Percentiles rank a stretch among this genome's conserved stretches.
Conservation (phyloP, 1,284 basidiomycete species). For the Pholiota adiposa region DNA sequence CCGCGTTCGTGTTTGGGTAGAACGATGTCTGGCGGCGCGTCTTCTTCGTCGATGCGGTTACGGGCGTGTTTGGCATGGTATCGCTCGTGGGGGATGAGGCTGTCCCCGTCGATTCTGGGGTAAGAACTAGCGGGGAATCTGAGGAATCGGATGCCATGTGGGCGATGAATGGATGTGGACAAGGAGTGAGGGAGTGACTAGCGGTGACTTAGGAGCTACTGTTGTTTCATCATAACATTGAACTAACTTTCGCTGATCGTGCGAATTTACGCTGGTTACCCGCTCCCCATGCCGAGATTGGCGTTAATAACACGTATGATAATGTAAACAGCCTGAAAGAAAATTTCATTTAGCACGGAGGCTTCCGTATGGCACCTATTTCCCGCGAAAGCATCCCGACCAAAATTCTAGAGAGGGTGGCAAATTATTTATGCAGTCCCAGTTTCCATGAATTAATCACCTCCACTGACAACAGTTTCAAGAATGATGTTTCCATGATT, state of each 20-base stretch:
- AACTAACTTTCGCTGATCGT: neutral
- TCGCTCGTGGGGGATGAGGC: neutral
- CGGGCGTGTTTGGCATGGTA: neutral
- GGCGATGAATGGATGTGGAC: neutral
- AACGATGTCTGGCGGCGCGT: constrained; percentile 55
- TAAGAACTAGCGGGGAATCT: constrained; percentile 46
- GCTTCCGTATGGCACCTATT: too few relatives aligned
- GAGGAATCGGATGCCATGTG: constrained; percentile 44
- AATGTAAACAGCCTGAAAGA: too few relatives aligned
- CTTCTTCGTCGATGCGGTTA: constrained; percentile 19
- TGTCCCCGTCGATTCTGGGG: constrained; percentile 50
- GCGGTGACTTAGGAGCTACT: too few relatives aligned
- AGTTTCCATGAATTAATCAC: too few relatives aligned
- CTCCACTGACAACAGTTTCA: too few relatives aligned
- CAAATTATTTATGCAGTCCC: too few relatives aligned
- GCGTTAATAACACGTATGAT: too few relatives aligned
- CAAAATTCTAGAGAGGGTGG: too few relatives aligned
- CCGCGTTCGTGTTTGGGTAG: constrained; percentile 73
- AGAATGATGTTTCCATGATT: neutral
- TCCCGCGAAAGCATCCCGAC: too few relatives aligned
- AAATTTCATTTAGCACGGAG: too few relatives aligned
- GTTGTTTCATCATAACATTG: too few relatives aligned
- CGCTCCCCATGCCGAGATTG: neutral
- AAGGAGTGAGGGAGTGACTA: too few relatives aligned
- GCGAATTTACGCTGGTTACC: neutral